Percentiles rank a stretch among this genome's conserved stretches.
These are phyloP conservation scores for Xylaria sp. DNA, from an alignment of 2,329 filamentous ascomycete species.

Conservation along the genomic window DNA sequence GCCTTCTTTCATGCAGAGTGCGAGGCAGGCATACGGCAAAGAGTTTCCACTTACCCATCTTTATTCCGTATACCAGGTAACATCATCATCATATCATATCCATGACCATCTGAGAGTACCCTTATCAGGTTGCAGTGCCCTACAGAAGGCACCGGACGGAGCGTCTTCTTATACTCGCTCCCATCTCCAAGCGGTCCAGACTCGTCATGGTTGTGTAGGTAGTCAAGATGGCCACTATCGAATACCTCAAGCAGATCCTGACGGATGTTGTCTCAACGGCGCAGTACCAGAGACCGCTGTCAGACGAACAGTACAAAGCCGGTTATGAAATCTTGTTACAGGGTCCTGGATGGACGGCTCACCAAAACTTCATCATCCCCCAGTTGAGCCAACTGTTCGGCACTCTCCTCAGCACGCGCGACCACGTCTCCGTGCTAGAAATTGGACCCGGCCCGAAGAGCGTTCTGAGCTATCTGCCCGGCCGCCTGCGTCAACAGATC, in stretches of 20 bases:
- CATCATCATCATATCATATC: no score
- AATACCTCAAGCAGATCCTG: slow-evolving; percentile 39
- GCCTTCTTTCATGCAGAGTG: no score
- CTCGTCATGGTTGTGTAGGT: background rate
- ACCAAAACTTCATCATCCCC: slow-evolving; percentile 49
- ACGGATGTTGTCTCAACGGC: slow-evolving; percentile 25
- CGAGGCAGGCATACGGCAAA: no score
- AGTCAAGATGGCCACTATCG: slow-evolving; percentile 32
- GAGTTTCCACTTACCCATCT: no score
- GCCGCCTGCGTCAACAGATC: slow-evolving; percentile 38
- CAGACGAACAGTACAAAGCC: slow-evolving; percentile 43
- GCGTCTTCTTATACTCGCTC: background rate
- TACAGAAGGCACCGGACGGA: background rate
- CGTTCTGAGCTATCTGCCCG: slow-evolving; percentile 46
- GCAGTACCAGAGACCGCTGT: slow-evolving; percentile 33
- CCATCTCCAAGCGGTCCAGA: background rate
- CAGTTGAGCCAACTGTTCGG: slow-evolving; percentile 40
- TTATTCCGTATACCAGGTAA: no score
- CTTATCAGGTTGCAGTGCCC: background rate
- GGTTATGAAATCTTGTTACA: slow-evolving; percentile 42
- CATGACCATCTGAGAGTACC: background rate
- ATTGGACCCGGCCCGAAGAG: slow-evolving; percentile 54
- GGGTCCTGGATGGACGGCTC: slow-evolving; percentile 35
- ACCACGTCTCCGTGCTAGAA: slow-evolving; percentile 49
- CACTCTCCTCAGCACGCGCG: slow-evolving; percentile 38